A percentile compares a stretch with the other conserved stretches of the same genome.
phyloP scores from a whole-genome alignment of 495 filamentous ascomycete genomes.

The Aspergillus wentii region DNA sequence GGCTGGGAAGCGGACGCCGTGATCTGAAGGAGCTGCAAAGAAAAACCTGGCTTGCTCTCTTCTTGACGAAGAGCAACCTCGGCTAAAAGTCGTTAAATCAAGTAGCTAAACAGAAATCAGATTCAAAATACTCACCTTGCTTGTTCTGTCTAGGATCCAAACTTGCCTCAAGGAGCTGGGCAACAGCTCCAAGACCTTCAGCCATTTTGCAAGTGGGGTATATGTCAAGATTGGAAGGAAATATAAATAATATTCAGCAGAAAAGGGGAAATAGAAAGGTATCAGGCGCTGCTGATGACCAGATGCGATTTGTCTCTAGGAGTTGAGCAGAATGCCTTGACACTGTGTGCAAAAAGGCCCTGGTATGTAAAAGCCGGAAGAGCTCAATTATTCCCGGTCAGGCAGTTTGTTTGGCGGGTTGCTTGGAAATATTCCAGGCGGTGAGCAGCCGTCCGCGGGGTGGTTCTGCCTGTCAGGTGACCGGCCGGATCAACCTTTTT shows the following conservation, averaged over 20 bases:
- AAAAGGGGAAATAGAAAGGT: conserved; percentile 1
- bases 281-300: too few relatives aligned
- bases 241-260: too few relatives aligned
- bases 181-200: conserved; percentile 64
- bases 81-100: conserved; percentile 45
- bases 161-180: conserved; percentile 77
- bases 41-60: conserved; percentile 77
- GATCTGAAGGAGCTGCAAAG: conserved; percentile 82
- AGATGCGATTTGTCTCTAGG: too few relatives aligned
- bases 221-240: conserved; percentile 1
- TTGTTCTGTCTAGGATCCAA: conserved; percentile 81
- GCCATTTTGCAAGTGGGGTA: conserved; percentile 59
- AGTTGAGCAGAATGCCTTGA: conserved; percentile 1
- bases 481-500: conserved; percentile 9
- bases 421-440: conserved; percentile 22
- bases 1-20: conserved; percentile 67
- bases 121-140: conserved; percentile 61
- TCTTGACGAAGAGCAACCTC: conserved; percentile 70
- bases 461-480: conserved; percentile 25
- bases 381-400: conserved; percentile 22
- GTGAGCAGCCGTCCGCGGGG: conserved; percentile 21
- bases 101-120: background rate
- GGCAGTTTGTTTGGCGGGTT: conserved; percentile 32
- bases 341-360: too few relatives aligned
- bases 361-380: conserved; percentile 9